Percentiles rank a stretch among this genome's conserved stretches.
Conservation (phyloP, 1,139 yeast species). For the Waltiozyma sp. region DNA sequence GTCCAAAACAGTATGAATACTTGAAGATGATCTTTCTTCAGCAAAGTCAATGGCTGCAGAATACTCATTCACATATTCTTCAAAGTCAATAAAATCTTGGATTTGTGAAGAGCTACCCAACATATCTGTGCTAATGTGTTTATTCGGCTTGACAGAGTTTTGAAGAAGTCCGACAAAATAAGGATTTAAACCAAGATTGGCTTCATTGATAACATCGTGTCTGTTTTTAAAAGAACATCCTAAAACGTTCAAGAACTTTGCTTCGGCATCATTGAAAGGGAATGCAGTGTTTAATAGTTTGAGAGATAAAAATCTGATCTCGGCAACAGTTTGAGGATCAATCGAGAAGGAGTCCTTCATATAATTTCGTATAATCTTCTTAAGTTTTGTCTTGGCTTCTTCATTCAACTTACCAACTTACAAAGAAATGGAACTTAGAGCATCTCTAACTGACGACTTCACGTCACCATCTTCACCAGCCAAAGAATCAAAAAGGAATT, state of each 20-base stretch:
- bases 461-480: constrained; percentile 53
- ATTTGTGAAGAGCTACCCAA: constrained; percentile 25
- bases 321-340: constrained; percentile 21
- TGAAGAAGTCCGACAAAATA: constrained; percentile 36
- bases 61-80: constrained; percentile 24
- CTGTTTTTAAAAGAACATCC: constrained; percentile 51
- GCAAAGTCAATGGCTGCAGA: constrained; percentile 19
- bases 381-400: constrained; percentile 32
- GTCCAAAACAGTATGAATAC: constrained; percentile 25
- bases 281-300: constrained; percentile 57
- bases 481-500: constrained; percentile 65
- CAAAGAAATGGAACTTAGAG: constrained; percentile 48
- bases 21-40: constrained; percentile 14
- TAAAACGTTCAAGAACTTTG: constrained; percentile 56
- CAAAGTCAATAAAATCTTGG: constrained; percentile 35
- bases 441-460: constrained; percentile 61
- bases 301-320: constrained; percentile 50
- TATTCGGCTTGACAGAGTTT: constrained; percentile 30
- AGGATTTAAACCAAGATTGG: constrained; percentile 75
- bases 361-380: constrained; percentile 30
- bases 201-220: constrained; percentile 71
- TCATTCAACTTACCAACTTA: constrained; percentile 34
- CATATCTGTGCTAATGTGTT: constrained; percentile 33
- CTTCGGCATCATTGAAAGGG: constrained; percentile 58
- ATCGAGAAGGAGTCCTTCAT: constrained; percentile 25